Base-by-base conservation (phyloP, 2,329 filamentous ascomycete genomes). In the Aschersonia sp. region DNA sequence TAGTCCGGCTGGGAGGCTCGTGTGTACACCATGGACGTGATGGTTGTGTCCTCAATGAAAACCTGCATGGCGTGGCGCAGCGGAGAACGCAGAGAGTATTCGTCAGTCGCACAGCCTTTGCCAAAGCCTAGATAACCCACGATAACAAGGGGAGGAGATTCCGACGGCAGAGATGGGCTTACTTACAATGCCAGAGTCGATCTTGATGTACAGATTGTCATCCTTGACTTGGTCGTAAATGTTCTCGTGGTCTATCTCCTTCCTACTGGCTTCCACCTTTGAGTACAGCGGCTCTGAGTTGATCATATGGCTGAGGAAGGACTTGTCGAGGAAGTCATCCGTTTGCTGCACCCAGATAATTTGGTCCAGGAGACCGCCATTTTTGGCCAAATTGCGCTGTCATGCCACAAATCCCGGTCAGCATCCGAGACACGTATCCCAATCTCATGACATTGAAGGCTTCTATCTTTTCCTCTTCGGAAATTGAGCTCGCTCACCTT, bases 1-100 rank as follows among this genome's bases (percentile, higher is more conserved):
- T 68, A 67, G 40, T 75, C 67, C 5, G 74, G 72, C 32, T 77
- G 66, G 4, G 69, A 63, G 45, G 74, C 57, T 9, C 44, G 29
- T 6, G n/a, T 74, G 51, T 72, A 71, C 31, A 77, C 66, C 5
- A 80, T 64, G 3, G 73, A 70, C 2, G 73, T 68, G 45, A 80
- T 74, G 50, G 57, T 65, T 51, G 53, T 59, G 41, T 66, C 63
- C 43, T 64, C 62, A 7, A 45, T 45, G 31, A 32, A 45, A 20
- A 65, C 61, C 63, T 65, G 38, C 9, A 5, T 51, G 48, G 31
- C 5, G 47, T 48, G 20, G 20, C 20, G 20, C 5, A 41, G 47
- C 28, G 30, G 20, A 20, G 20, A 20, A 20, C 20, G 32, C 7
- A 38, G 32, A 38, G 32, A 38, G 32, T 20, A 20, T 20, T 20